A percentile compares a stretch with the other conserved stretches of the same genome.
These are phyloP conservation scores for Trichoderma sp. DNA, from an alignment of 2,329 filamentous ascomycete genomes.

Conservation along the genomic window DNA sequence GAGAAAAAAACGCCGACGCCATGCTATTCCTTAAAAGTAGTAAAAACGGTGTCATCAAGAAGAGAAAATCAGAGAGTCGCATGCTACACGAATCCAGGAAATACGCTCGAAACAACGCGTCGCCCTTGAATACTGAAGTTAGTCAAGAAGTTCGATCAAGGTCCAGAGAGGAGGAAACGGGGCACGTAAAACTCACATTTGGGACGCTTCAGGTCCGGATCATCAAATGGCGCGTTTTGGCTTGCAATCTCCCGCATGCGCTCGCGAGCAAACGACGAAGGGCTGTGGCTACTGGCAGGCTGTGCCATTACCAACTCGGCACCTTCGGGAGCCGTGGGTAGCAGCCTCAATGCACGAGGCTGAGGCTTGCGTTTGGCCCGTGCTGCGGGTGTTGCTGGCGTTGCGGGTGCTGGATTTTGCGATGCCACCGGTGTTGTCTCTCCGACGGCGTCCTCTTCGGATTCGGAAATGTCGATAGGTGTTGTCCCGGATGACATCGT, in stretches of 20 bases:
- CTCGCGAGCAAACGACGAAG: conserved; percentile 43
- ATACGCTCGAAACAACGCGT: conserved; percentile 15
- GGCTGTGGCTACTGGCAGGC: conserved; percentile 37
- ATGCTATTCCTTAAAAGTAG: conserved; percentile 13
- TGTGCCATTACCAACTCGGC: conserved; percentile 30
- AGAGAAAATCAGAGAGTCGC: background rate
- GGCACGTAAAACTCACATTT: conserved; percentile 35
- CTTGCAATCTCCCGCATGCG: conserved; percentile 44
- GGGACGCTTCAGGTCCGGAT: conserved; percentile 39
- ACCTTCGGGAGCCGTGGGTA: conserved; percentile 39
- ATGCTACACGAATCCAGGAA: conserved; percentile 19
- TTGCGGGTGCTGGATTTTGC: conserved; percentile 22
- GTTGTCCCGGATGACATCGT: conserved; percentile 3
- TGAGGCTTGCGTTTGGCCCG: conserved; percentile 28
- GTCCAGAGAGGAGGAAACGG: background rate
- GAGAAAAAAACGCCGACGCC: conserved; percentile 18
- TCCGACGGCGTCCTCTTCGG: conserved; percentile 15
- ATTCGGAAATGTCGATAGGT: background rate
- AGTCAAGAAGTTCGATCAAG: background rate
- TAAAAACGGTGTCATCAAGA: background rate
- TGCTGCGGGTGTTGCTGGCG: conserved; percentile 23
- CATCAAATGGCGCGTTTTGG: conserved; percentile 42
- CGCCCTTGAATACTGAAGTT: conserved; percentile 7
- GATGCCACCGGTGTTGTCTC: conserved; percentile 14
- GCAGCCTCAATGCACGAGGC: conserved; percentile 32